Evolutionary conservation across 1,139 yeast genomes (phyloP), one percentile per base, ranked within the genome.

Genomic region (Kodamaea alishanica): DNA sequence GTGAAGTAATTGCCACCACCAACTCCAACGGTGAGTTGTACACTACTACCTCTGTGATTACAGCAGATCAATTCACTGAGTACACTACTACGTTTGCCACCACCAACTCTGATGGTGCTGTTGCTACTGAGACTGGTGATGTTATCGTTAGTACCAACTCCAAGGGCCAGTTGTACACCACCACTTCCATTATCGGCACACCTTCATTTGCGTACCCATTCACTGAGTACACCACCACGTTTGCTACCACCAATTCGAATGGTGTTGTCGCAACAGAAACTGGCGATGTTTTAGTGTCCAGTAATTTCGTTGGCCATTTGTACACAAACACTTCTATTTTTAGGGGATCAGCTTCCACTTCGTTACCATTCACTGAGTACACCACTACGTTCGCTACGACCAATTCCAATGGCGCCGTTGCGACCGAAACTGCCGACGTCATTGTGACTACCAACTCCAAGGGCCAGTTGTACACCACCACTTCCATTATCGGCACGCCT

Each of bases 11-110:
- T 30, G 46, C 44, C 15, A 36, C 50, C 8, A 46, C 53, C 15
- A 34, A 40, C 28, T 33, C 46, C 8, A 29, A 38, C 28, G 49
- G 51, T 25, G 33, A 36, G 5, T 38, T 41, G 31, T 35, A 35
- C 35, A 47, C 51, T 15, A 40, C 49, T 10, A 44, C 49, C 20
- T 43, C 37, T 30, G 31, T 43, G 42, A 28, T 33, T 9, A 3
- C 27, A 4, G 23, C 27, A 1, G 28, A 11, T 10, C 8, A 39
- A 30, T 45, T 47, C 35, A 47, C 55, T 26, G 50, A 48, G 10
- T 50, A 48, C 48, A 48, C 56, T 10, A 52, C 54, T 20, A 52
- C 56, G 1, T 43, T 47, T 42, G 37, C 47, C 6, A 43, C 50
- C 6, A 50, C 56, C n/a, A 42, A 43, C 24, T 15, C 46, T 11